These are phyloP conservation scores for Pichia pseudocactophila DNA, from an alignment of 805 yeast species.

Conservation along the genomic window DNA sequence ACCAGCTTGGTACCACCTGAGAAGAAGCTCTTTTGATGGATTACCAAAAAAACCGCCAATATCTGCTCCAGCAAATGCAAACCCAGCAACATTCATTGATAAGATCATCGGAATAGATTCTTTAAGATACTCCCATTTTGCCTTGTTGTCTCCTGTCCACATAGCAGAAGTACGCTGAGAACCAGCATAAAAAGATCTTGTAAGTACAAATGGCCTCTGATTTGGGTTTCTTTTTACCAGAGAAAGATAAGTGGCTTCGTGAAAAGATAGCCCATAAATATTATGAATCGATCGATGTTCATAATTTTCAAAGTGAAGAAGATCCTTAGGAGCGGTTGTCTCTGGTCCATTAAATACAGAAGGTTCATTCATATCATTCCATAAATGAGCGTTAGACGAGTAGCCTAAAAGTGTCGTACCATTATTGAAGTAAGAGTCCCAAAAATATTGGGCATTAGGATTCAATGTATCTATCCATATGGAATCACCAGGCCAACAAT, in stretches of 20 bases:
- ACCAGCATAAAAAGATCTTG: conserved; percentile 84
- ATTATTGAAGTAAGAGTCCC: conserved; percentile 46
- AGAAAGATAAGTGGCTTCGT: conserved; percentile 70
- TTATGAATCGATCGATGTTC: conserved; percentile 93
- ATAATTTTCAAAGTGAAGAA: conserved; percentile 67
- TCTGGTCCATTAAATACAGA: conserved; percentile 94
- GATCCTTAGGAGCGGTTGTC: conserved; percentile 78
- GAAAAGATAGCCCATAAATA: conserved; percentile 68
- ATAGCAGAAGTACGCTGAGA: conserved; percentile 86
- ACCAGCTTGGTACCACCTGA: conserved; percentile 95
- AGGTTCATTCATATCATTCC: conserved; percentile 99
- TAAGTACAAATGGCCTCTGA: conserved; percentile 77
- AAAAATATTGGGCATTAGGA: conserved; percentile 48
- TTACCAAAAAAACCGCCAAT: conserved; percentile 95
- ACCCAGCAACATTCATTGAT: conserved; percentile 71
- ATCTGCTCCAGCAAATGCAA: conserved; percentile 93
- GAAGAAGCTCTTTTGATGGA: conserved; percentile 70
- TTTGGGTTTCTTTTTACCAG: conserved; percentile 40
- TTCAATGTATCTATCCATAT: conserved; percentile 85
- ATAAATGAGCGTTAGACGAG: conserved; percentile 63
- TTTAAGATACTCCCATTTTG: conserved; percentile 81
- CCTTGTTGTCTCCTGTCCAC: conserved; percentile 98
- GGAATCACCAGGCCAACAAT: conserved; percentile 98
- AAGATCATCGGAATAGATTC: conserved; percentile 82
- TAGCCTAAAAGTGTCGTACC: conserved; percentile 38